Percentiles rank a stretch among this genome's conserved stretches.
phyloP scores from a whole-genome alignment of 164 flowering plant species.

The Stephania yunnanensis region DNA sequence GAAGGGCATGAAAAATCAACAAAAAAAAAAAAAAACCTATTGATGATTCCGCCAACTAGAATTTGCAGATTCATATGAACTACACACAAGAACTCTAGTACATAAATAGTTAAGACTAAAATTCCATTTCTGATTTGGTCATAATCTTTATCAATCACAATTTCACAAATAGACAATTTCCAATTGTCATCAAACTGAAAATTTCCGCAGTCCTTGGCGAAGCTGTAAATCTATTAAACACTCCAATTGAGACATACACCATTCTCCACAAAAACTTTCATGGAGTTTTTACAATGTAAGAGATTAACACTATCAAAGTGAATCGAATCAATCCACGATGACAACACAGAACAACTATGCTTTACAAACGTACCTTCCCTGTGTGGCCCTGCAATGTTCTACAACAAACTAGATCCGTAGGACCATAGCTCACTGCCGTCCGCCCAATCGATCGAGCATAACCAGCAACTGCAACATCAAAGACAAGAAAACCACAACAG shows the following conservation, averaged over 20 bases:
- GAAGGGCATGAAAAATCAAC: no score
- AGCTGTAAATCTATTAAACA: neutral
- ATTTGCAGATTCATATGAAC: no score
- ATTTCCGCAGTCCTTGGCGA: neutral
- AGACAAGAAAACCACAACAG: conserved; percentile 3
- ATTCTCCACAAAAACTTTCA: no score
- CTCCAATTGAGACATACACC: neutral
- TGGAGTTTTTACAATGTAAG: neutral
- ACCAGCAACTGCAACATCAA: conserved; percentile 52
- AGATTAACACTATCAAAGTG: neutral
- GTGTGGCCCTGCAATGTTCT: conserved; percentile 91
- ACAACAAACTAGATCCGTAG: conserved; percentile 90
- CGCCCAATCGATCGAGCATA: conserved; percentile 65
- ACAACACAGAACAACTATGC: neutral
- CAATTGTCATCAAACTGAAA: neutral
- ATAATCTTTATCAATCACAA: no score
- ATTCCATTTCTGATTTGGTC: neutral
- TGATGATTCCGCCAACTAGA: no score
- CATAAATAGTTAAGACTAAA: no score
- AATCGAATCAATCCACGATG: neutral
- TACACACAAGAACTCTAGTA: no score
- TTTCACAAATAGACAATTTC: no score
- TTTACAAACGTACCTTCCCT: conserved; percentile 50
- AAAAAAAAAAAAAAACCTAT: no score
- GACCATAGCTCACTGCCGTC: conserved; percentile 62